phyloP scores from a whole-genome alignment of 2,329 filamentous ascomycete species.

The Xylariaceae sp. region DNA sequence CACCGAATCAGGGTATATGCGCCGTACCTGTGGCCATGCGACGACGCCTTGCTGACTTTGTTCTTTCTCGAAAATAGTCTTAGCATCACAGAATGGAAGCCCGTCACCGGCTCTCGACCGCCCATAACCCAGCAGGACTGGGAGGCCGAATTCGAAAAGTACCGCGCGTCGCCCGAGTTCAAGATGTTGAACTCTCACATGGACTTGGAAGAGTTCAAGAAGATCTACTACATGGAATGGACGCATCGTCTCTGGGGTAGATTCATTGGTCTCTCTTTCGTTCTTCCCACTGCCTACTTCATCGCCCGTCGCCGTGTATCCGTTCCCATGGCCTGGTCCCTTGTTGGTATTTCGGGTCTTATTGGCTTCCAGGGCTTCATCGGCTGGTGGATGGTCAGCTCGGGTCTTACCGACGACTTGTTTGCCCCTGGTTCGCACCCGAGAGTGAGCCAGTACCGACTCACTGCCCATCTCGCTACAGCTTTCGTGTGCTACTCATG shows the following conservation, averaged over 20 bases:
- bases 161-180: conserved; percentile 89
- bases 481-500: conserved; percentile 90
- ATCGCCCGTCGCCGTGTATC: conserved; percentile 75
- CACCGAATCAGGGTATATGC: conserved; percentile 82
- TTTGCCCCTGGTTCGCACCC: conserved; percentile 88
- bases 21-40: not conserved
- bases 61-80: conserved; percentile 49
- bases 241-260: conserved; percentile 91
- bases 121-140: conserved; percentile 75
- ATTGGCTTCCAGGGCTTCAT: conserved; percentile 95
- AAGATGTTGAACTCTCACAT: conserved; percentile 88
- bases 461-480: conserved; percentile 82
- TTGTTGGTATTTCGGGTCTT: conserved; percentile 77
- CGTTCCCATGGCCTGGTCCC: conserved; percentile 66
- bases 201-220: conserved; percentile 89
- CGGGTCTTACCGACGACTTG: conserved; percentile 88
- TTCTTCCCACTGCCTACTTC: conserved; percentile 84
- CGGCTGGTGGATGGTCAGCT: conserved; percentile 99
- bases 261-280: conserved; percentile 82
- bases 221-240: conserved; percentile 99
- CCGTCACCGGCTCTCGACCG: conserved; percentile 86
- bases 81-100: conserved; percentile 98
- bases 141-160: conserved; percentile 90
- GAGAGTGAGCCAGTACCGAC: conserved; percentile 87
- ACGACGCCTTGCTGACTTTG: conserved; percentile 7